These are phyloP conservation scores for Taphrina flavorubra DNA, from an alignment of 1,139 yeast genomes.

Conservation along the genomic window DNA sequence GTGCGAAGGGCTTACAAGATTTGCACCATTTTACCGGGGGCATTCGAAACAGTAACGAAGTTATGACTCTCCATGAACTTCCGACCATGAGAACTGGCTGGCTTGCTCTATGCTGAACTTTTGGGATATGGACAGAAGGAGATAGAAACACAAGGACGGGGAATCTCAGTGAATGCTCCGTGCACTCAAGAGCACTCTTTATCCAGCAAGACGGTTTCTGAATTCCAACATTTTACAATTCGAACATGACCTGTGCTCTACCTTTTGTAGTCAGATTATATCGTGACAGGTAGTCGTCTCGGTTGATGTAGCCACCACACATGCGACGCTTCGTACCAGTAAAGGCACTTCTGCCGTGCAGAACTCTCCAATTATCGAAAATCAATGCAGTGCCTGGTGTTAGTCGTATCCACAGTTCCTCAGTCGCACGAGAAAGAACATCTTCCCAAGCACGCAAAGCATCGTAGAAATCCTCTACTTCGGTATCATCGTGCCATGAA, in stretches of 20 bases:
- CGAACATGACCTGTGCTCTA: conserved; percentile 47
- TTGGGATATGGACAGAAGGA: no score
- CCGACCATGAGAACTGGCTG: no score
- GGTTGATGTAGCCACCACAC: conserved; percentile 77
- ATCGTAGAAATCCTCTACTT: conserved; percentile 62
- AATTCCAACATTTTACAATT: conserved; percentile 2
- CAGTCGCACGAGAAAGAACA: conserved; percentile 60
- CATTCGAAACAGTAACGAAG: no score
- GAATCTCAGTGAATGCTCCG: not conserved
- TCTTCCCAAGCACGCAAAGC: conserved; percentile 67
- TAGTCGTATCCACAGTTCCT: conserved; percentile 65
- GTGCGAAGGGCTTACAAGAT: no score
- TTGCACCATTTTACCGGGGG: no score
- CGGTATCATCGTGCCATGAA: conserved; percentile 59
- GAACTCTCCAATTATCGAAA: conserved; percentile 78
- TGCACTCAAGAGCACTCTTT: not conserved
- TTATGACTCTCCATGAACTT: no score
- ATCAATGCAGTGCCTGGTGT: conserved; percentile 68
- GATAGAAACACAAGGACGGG: no score
- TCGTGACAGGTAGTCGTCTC: conserved; percentile 71
- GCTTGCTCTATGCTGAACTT: no score
- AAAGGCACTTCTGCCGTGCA: conserved; percentile 73
- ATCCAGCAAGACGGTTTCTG: no score
- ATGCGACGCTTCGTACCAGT: conserved; percentile 68
- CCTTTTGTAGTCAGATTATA: conserved; percentile 61